phyloP scores from a whole-genome alignment of 352 stramenopile species.

The Stephanocyclus meneghinianus region DNA sequence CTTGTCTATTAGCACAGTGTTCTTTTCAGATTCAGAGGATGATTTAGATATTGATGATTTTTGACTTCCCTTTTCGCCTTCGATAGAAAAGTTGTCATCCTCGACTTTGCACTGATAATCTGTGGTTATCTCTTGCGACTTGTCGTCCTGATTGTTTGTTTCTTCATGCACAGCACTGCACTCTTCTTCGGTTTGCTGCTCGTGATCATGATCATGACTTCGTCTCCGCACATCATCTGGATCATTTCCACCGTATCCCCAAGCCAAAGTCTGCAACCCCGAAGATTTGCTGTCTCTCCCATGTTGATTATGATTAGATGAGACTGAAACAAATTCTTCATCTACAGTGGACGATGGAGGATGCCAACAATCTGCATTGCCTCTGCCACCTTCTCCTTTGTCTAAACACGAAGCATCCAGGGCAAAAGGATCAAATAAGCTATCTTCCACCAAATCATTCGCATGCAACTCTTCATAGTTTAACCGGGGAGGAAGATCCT shows the following conservation, averaged over 20 bases:
- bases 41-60: neutral
- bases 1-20: conserved; percentile 63
- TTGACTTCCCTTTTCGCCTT: neutral
- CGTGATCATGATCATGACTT: conserved; percentile 3
- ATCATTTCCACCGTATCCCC: conserved; percentile 62
- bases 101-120: neutral
- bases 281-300: neutral
- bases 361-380: conserved; percentile 50
- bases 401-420: conserved; percentile 60
- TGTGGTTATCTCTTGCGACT: neutral
- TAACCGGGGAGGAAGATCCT: conserved; percentile 16
- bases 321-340: conserved; percentile 51
- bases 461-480: conserved; percentile 44
- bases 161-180: neutral
- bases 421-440: conserved; percentile 70
- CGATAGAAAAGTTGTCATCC: neutral
- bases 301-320: conserved; percentile 8
- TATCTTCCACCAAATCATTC: conserved; percentile 69
- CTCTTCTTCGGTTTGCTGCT: conserved; percentile 11
- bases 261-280: conserved; percentile 44
- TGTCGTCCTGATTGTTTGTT: neutral
- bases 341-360: conserved; percentile 73
- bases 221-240: conserved; percentile 27
- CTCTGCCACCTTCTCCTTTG: conserved; percentile 14
- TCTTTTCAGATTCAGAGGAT: neutral